These are phyloP conservation scores for Fragilaria crotonensis DNA, from an alignment of 108 stramenopile genomes.

Conservation along the genomic window DNA sequence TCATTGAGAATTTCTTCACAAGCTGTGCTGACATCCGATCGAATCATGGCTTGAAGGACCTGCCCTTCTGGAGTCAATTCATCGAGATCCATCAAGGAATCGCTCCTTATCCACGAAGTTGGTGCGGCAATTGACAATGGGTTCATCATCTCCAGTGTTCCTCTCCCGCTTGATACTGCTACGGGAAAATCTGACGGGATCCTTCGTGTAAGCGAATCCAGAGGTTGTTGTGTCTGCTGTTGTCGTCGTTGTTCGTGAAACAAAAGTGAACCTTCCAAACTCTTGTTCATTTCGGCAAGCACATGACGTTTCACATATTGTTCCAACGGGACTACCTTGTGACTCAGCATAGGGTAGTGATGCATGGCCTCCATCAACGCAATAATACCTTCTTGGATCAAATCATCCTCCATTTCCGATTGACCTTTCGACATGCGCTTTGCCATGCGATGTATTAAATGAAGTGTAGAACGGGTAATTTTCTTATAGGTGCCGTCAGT, in stretches of 20 bases:
- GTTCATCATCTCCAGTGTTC: not conserved
- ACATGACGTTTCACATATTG: not conserved
- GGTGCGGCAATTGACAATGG: too few relatives aligned
- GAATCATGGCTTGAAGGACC: not conserved
- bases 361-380: conserved; percentile 44
- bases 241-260: not conserved
- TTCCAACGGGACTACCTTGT: not conserved
- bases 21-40: not conserved
- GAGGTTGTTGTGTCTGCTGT: not conserved
- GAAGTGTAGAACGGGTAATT: too few relatives aligned
- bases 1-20: not conserved
- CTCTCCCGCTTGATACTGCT: not conserved
- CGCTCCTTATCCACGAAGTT: not conserved
- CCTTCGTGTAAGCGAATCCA: not conserved
- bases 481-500: too few relatives aligned
- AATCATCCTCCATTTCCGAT: conserved; percentile 18
- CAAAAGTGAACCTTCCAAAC: not conserved
- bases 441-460: not conserved
- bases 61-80: not conserved
- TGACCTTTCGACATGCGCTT: not conserved
- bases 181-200: not conserved
- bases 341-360: conserved; percentile 7
- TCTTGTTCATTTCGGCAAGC: not conserved
- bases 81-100: not conserved
- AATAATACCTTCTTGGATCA: conserved; percentile 60